phyloP scores from a whole-genome alignment of 208 protist genomes.

The Crithidia acanthocephali region DNA sequence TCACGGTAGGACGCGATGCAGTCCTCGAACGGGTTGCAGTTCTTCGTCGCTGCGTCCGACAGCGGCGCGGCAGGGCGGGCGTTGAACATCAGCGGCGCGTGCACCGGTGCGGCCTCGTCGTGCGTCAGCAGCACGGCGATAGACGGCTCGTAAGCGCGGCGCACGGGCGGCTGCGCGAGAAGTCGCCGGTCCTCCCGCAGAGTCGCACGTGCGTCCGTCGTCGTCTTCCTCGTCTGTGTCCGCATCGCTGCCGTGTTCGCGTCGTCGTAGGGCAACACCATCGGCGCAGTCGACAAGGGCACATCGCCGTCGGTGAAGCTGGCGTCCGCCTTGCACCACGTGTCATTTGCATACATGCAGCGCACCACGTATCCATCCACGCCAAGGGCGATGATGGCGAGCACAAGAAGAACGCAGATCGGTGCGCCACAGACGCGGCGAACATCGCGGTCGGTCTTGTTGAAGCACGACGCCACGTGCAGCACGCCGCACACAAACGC shows the following conservation, averaged over 20 bases:
- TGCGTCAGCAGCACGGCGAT: no score
- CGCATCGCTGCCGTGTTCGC: no score
- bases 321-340: constrained; percentile 2
- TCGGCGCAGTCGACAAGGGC: neutral
- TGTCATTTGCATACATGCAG: constrained; percentile 34
- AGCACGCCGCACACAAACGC: constrained; percentile 27
- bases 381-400: constrained; percentile 1
- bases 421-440: constrained; percentile 23
- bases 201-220: neutral
- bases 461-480: constrained; percentile 25
- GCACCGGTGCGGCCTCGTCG: no score
- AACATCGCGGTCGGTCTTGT: constrained; percentile 12
- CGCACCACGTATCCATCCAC: constrained; percentile 16
- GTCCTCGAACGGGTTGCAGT: constrained; percentile 36
- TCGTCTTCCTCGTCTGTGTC: no score
- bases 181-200: neutral
- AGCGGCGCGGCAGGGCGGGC: neutral
- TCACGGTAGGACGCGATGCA: constrained; percentile 36
- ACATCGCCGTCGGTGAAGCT: neutral
- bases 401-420: constrained; percentile 18
- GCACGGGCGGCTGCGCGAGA: neutral
- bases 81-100: neutral
- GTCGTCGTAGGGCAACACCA: neutral
- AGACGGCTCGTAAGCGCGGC: neutral
- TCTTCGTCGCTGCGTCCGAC: neutral